These are phyloP conservation scores for Caryopteris hybrid DNA, from an alignment of 305 asterid genomes.

Conservation along the genomic window DNA sequence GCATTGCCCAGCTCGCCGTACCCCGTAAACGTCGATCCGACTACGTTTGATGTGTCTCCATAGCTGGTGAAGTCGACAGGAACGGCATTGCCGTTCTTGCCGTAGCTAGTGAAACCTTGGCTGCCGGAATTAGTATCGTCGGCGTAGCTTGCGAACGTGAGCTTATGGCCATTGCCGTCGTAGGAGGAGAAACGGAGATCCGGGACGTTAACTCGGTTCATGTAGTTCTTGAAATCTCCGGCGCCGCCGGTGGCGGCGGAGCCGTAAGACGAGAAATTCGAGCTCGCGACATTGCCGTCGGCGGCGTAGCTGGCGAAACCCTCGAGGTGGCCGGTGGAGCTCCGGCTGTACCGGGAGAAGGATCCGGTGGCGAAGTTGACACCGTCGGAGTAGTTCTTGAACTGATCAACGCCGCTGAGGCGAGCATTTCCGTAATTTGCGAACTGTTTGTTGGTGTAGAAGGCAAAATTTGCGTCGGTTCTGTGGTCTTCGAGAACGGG, in stretches of 20 bases:
- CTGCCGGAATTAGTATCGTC: conserved; percentile 70
- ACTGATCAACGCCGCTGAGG: conserved; percentile 48
- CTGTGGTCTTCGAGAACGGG: conserved; percentile 10
- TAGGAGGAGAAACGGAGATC: conserved; percentile 61
- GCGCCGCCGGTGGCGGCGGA: conserved; percentile 50
- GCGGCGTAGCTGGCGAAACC: conserved; percentile 55
- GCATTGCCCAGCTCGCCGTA: conserved; percentile 56
- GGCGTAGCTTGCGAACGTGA: conserved; percentile 49
- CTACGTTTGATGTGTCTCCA: conserved; percentile 60
- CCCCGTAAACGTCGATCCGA: conserved; percentile 56
- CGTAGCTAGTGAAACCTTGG: conserved; percentile 52
- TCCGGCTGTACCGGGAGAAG: conserved; percentile 52
- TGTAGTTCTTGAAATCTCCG: conserved; percentile 53
- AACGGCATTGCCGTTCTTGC: conserved; percentile 53
- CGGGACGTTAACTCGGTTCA: conserved; percentile 69
- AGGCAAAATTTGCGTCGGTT: conserved; percentile 46
- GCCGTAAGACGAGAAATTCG: conserved; percentile 63
- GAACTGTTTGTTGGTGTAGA: conserved; percentile 52
- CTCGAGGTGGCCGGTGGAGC: conserved; percentile 51
- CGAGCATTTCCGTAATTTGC: conserved; percentile 46
- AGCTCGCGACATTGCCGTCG: conserved; percentile 58
- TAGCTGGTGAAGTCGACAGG: conserved; percentile 56
- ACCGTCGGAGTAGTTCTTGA: conserved; percentile 66
- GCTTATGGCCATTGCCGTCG: conserved; percentile 50
- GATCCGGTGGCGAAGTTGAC: conserved; percentile 49